Evolutionary conservation across 345 rosid genomes (phyloP), one percentile per base, ranked within the genome.

Genomic region (Firmiana major): DNA sequence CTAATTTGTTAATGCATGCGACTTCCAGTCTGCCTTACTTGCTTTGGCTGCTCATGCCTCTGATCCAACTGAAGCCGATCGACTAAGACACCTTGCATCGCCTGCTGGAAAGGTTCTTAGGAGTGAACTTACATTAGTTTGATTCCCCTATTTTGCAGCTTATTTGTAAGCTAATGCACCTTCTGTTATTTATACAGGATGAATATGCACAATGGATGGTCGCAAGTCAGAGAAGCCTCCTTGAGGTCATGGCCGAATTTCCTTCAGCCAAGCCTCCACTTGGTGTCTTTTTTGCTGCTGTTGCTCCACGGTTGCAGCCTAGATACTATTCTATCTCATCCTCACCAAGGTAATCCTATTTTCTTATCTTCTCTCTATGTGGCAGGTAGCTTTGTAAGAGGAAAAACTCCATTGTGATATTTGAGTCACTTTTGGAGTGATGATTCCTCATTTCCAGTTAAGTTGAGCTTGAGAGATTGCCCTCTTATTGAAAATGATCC

Each of bases 281-380:
- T 72, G 97, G 99, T 54, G 94, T 96, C 72, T 96, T 96, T 89
- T 94, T 96, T 84, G 99, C 98, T 46, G 91, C 95, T 54, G 89
- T 96, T 79, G 95, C 98, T 62, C 97, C 98, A 34, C 90, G 93
- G 55, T 87, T 96, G 89, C 97, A 88, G 85, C 99, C 97, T 54
- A 89, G 99, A 88, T 96, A 86, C 81, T 96, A 96, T 84, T 96
- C 99, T 16, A 96, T 96, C 79, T 96, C 99, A 51, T 96, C 99
- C 48, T 96, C 99, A 9, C 97, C 99, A 70, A 91, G 92, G 99
- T 93, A 79, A 85, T 77, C 60, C 79, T 65, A 19, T 28, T 74
- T 55, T 55, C 45, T 77, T 17, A 12, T 69, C 21, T 62, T 66
- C 45, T 65, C 12, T 51, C 51, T 59, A 70, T 43, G 40, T 22